A percentile compares a stretch with the other conserved stretches of the same genome.
Conservation (phyloP, 108 stramenopile genomes). For the Epithemia pelagica region DNA sequence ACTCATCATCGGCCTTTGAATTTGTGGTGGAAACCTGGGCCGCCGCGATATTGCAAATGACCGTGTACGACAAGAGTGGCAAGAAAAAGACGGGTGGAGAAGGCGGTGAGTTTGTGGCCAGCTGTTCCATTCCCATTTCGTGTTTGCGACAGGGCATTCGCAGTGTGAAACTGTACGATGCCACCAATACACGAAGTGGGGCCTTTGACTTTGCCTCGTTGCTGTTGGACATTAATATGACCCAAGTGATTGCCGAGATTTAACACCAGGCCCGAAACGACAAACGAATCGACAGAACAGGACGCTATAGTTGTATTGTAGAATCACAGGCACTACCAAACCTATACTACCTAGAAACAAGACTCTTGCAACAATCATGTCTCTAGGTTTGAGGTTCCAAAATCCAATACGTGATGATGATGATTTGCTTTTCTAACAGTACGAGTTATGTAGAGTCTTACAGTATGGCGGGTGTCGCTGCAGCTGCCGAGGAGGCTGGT, state of each 20-base stretch:
- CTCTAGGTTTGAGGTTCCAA: no score
- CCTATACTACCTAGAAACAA: no score
- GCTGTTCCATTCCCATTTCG: constrained; percentile 75
- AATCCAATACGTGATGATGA: no score
- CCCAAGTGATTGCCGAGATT: constrained; percentile 15
- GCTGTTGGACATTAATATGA: constrained; percentile 50
- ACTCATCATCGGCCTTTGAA: constrained; percentile 22
- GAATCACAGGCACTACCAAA: no score
- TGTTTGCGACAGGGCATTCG: constrained; percentile 77
- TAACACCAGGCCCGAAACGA: no score
- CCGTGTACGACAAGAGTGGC: constrained; percentile 54
- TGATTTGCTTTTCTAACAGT: no score
- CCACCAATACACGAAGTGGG: constrained; percentile 65
- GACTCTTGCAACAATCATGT: no score
- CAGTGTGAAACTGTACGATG: constrained; percentile 74
- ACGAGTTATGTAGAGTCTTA: no score
- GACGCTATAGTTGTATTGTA: no score
- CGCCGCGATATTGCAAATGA: constrained; percentile 65
- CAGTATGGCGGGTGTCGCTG: neutral
- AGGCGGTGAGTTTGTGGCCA: constrained; percentile 60
- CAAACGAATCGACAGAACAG: no score
- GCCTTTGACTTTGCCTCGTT: constrained; percentile 81
- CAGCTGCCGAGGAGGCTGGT: neutral
- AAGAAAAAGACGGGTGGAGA: neutral
- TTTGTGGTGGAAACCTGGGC: constrained; percentile 49